Evolutionary conservation across 169 alveolate species (phyloP).

Genomic region (Pseudocohnilembus persalinus): DNA sequence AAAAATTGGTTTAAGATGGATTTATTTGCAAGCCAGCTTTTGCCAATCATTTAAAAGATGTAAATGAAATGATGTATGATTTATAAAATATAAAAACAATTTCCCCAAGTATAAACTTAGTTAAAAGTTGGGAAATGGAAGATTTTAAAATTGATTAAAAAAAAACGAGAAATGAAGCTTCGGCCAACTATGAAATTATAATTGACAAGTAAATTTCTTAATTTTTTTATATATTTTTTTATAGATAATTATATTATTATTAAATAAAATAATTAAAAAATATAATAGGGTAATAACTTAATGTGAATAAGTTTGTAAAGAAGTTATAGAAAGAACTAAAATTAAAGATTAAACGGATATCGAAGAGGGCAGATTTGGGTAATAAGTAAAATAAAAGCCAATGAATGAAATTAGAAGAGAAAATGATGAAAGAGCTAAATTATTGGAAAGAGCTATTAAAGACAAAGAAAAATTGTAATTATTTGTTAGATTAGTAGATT

Average conservation of each 20-base stretch:
- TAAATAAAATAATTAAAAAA: too few relatives aligned
- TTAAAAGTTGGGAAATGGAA: conserved; percentile 66
- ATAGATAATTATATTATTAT: too few relatives aligned
- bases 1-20: conserved; percentile 68
- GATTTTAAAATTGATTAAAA: conserved; percentile 77
- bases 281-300: conserved; percentile 26
- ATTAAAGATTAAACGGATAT: conserved; percentile 81
- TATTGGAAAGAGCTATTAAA: conserved; percentile 73
- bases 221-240: conserved; percentile 25
- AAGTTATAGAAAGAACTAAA: conserved; percentile 65
- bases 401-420: conserved; percentile 80
- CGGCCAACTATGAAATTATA: conserved; percentile 69
- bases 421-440: conserved; percentile 68
- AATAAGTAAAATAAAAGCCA: conserved; percentile 82
- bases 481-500: conserved; percentile 81
- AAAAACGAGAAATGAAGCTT: conserved; percentile 78
- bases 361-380: conserved; percentile 80
- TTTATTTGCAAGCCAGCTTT: conserved; percentile 87
- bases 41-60: conserved; percentile 68
- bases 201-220: conserved; percentile 78
- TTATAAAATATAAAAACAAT: conserved; percentile 67
- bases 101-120: conserved; percentile 44
- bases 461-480: conserved; percentile 77
- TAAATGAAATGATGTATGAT: conserved; percentile 75
- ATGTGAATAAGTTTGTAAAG: conserved; percentile 55